phyloP scores from a whole-genome alignment of 1,284 basidiomycete genomes.

The Golubevia pallescens region DNA sequence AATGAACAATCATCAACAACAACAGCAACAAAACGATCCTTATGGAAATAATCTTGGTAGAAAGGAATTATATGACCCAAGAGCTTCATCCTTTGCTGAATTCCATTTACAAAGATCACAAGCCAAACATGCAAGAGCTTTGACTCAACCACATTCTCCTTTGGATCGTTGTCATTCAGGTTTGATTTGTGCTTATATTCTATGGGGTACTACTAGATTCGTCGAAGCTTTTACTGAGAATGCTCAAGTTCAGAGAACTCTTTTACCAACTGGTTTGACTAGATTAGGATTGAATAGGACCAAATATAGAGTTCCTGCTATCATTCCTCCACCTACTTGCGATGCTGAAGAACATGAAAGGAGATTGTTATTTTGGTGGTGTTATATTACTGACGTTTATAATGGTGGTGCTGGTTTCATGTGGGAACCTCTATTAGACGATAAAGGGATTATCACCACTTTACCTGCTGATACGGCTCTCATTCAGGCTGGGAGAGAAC shows the following conservation, averaged over 20 bases:
- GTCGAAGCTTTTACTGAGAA: not conserved
- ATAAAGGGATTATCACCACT: constrained; percentile 11
- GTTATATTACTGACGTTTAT: constrained; percentile 18
- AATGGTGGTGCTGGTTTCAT: constrained; percentile 8
- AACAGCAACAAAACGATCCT: not conserved
- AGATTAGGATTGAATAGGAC: not conserved
- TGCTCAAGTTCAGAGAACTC: not conserved
- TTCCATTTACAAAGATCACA: constrained; percentile 16
- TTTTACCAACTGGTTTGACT: not conserved
- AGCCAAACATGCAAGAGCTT: constrained; percentile 1
- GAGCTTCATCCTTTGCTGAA: constrained; percentile 11
- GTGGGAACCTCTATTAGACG: constrained; percentile 14
- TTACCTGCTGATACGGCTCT: constrained; percentile 12
- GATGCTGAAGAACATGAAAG: constrained; percentile 18
- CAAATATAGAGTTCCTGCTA: not conserved
- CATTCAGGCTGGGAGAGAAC: constrained; percentile 15
- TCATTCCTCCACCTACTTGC: not conserved
- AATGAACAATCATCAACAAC: not conserved
- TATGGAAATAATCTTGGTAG: not conserved
- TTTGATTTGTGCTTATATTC: constrained; percentile 9
- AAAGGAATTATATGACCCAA: not conserved
- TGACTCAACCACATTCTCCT: not conserved
- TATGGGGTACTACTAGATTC: constrained; percentile 12
- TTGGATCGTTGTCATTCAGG: constrained; percentile 17
- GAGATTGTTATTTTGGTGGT: constrained; percentile 16